phyloP scores from a whole-genome alignment of 1,139 yeast genomes.

The Candida mesenterica region DNA sequence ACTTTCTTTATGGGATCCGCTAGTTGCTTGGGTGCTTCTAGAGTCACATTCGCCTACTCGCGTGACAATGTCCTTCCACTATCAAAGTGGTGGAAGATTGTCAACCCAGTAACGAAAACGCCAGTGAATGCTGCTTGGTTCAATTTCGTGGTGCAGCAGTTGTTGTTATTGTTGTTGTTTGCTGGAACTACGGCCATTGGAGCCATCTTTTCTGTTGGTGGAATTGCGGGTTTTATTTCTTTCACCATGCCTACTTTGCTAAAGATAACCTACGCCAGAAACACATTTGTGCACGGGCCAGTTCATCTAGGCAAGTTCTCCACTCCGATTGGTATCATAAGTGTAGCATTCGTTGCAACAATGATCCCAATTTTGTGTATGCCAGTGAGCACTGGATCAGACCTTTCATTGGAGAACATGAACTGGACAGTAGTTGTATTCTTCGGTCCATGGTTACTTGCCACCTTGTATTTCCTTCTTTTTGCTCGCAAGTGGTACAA shows the following conservation, averaged over 20 bases:
- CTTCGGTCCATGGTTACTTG: conserved; percentile 60
- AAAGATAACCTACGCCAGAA: conserved; percentile 55
- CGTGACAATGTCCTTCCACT: conserved; percentile 70
- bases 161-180: conserved; percentile 57
- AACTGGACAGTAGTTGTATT: conserved; percentile 72
- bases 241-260: conserved; percentile 65
- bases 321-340: conserved; percentile 43
- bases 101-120: conserved; percentile 55
- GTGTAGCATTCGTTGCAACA: conserved; percentile 48
- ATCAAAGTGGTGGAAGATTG: conserved; percentile 53
- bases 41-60: conserved; percentile 68
- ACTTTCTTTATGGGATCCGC: conserved; percentile 69
- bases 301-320: conserved; percentile 64
- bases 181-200: conserved; percentile 70
- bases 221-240: conserved; percentile 69
- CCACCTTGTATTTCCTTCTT: conserved; percentile 49
- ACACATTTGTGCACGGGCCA: conserved; percentile 63
- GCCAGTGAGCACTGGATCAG: conserved; percentile 55
- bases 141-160: conserved; percentile 57
- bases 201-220: conserved; percentile 77
- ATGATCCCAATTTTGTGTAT: conserved; percentile 70
- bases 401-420: conserved; percentile 50
- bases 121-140: conserved; percentile 73
- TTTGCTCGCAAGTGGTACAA: conserved; percentile 65
- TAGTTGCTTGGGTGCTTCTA: conserved; percentile 66